Evolutionary conservation across 2,329 filamentous ascomycete genomes (phyloP), one percentile per base, ranked within the genome.

Genomic region (Cylindrodendrum hubeiense): DNA sequence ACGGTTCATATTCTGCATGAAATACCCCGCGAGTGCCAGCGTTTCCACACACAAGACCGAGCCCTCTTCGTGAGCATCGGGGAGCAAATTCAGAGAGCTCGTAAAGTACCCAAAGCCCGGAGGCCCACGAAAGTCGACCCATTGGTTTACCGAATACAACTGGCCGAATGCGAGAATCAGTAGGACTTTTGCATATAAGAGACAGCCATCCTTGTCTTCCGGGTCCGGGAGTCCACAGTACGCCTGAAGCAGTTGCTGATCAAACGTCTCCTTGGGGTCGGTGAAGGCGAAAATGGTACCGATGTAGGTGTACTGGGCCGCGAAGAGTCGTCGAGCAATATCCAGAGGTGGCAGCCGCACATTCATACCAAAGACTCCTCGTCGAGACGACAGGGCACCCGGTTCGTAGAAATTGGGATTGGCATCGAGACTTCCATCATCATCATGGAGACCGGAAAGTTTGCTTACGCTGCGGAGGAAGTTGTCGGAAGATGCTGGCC

Each of bases 271-370:
- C 17, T 80, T 73, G 4, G 77, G 71, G 0, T 67, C 69, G 3
- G 84, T 83, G 47, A 88, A 84, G 12, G 84, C 83, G 64, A 88
- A 88, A 10, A 88, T 88, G 15, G 86, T 87, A 12, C 86, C 86
- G 19, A 88, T 87, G 59, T 86, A 88, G 34, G 80, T 80, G 71
- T 87, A 86, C 62, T 88, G 86, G 1, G 85, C 83, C 3, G 47
- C 46, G 21, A 46, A 64, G 8, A 64, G 55, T 5, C 54, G 54
- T 34, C 56, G 56, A 8, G 53, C 46, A 34, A 64, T 58, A 8
- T 64, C 55, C 17, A 59, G 28, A 9, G 61, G 61, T 3, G 61
- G 61, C 7, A 64, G 54, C 8, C 56, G 56, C 5, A 52, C 21
- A 6, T 67, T 70, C 5, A 63, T 63, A 9, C 66, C 65, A 21